Base-by-base conservation (phyloP, 257 asterid species). In the Sherardia arvensis region DNA sequence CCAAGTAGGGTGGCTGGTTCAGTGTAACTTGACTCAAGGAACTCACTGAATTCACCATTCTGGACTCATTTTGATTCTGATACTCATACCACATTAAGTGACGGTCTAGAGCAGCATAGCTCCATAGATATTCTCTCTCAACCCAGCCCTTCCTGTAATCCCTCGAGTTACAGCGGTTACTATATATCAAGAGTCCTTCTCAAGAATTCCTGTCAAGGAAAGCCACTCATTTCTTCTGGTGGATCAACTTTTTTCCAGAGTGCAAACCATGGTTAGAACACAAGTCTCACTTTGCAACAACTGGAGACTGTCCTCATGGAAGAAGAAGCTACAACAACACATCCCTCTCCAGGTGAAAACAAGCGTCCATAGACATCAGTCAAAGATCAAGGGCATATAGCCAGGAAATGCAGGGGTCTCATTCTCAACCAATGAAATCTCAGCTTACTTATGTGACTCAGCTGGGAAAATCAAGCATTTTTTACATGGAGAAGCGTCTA, bases 101-200 rank as follows among this genome's bases (percentile, higher is more conserved):
- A n/a, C n/a, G n/a, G n/a, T n/a, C n/a, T 88, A 90, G 3, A 94
- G 96, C 10, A 81, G 64, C 84, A 77, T n/a, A 81, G 81, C 66
- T 78, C 88, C 23, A 70, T 85, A 6, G 89, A 83, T 43, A 79
- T 73, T 72, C 76, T 76, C 53, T 80, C 88, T n/a, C 80, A 66
- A 51, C 66, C 81, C 64, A 75, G 84, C 53, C 77, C 78, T 66
- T 79, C 87, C 21, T 79, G 85, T 11, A 80, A 75, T 57, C 83
- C 98, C 47, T 76, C 84, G 60, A 85, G 81, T 77, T 78, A 74
- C 73, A 76, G 56, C 65, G 53, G 70, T 54, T 68, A 62, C 75
- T n/a, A n/a, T n/a, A n/a, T 58, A 73, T 63, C 87, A 73, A n/a
- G 14, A 72, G 76, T 34, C 64, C 79, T 29, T 70, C 79, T 43